Base-by-base conservation (phyloP, 2,329 filamentous ascomycete genomes). In the Talaromyces funiculosus region DNA sequence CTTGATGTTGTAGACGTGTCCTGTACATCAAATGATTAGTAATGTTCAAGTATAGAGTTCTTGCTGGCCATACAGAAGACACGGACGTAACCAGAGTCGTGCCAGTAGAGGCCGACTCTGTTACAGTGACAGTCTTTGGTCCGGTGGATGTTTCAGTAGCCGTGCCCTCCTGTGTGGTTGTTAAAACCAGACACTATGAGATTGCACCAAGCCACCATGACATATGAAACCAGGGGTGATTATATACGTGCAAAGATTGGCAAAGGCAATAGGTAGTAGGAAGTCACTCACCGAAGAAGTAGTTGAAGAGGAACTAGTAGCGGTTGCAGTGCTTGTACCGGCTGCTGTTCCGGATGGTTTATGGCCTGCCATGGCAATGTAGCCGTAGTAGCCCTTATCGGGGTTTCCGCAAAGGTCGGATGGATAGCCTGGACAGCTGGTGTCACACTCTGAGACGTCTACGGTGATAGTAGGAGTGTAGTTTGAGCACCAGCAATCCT, bases 401-500 rank as follows among this genome's bases (percentile, higher is more conserved):
- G 67, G 63, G 66, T 70, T 76, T 56, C 79, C 79, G 65, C 79
- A 81, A 57, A 68, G 71, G 59, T 81, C 79, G 16, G 61, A 58
- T n/a, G 73, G 73, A 65, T 77, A 81, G n/a, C 79, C 79, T 10
- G 79, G 78, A 59, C 79, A 81, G 20, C 63, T 51, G 42, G 72
- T 66, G 59, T 72, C 67, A 67, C 79, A 81, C 5, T 75, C 64
- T 1, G 68, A 67, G 3, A 69, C 67, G 49, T 68, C 71, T 7
- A 71, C 71, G 6, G 70, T 73, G 38, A 71, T 62, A 7, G 72
- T 70, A 2, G 79, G 79, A 12, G 69, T 70, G 56, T 78, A 75
- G 61, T 81, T 76, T 8, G 79, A 77, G 66, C 79, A 81, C 79
- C 79, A 81, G 67, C 79, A 81, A 18, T 70, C 67, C 57, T 76